Conservation (phyloP, 306 rosid genomes). For the Sphenostylis stenocarpa region DNA sequence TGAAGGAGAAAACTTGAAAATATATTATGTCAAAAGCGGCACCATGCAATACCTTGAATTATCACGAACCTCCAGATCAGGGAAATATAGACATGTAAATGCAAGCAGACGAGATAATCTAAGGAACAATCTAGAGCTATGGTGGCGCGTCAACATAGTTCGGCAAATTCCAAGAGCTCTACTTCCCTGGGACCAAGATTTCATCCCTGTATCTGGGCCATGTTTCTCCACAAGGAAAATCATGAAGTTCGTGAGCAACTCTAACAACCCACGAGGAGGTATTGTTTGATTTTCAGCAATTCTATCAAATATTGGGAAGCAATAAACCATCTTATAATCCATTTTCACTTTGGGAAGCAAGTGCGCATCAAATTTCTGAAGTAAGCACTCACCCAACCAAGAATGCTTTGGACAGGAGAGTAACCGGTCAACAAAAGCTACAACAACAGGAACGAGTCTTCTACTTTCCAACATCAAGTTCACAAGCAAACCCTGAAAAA, state of each 20-base stretch:
- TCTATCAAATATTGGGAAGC: conserved; percentile 82
- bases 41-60: conserved; percentile 72
- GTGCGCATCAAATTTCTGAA: conserved; percentile 84
- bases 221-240: conserved; percentile 84
- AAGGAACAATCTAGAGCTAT: conserved; percentile 84
- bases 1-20: conserved; percentile 4
- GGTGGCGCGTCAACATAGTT: conserved; percentile 85
- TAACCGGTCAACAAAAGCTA: conserved; percentile 77
- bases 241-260: conserved; percentile 77
- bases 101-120: conserved; percentile 79
- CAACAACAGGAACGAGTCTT: conserved; percentile 80
- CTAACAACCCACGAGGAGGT: conserved; percentile 77
- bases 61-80: conserved; percentile 96
- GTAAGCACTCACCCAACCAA: conserved; percentile 88
- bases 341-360: conserved; percentile 80
- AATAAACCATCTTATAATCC: conserved; percentile 74
- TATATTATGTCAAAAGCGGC: neutral
- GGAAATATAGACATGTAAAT: conserved; percentile 80
- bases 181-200: conserved; percentile 96
- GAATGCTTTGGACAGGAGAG: conserved; percentile 78
- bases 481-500: conserved; percentile 75
- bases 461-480: conserved; percentile 71
- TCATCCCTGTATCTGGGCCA: conserved; percentile 72
- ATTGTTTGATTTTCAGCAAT: conserved; percentile 80
- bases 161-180: conserved; percentile 90